Conservation (phyloP, 2,329 filamentous ascomycete genomes). For the Aspergillus aculeatinus region DNA sequence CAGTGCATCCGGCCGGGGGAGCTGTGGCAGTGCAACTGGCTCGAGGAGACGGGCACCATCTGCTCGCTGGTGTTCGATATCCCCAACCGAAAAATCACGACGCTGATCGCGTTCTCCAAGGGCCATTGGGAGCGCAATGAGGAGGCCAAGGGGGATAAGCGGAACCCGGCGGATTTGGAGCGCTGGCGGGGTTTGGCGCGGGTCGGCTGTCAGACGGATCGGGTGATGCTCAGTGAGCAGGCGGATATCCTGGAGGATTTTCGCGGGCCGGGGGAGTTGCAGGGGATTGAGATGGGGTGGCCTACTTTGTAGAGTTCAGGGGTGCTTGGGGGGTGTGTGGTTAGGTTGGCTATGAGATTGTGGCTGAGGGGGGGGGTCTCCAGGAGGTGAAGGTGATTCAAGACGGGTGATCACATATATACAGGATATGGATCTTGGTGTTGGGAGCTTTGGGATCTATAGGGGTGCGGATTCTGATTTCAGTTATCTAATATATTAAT, state of each 20-base stretch:
- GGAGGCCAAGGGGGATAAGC: slow-evolving; percentile 57
- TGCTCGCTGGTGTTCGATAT: slow-evolving; percentile 59
- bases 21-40: slow-evolving; percentile 61
- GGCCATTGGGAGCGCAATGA: slow-evolving; percentile 56
- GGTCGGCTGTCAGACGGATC: slow-evolving; percentile 52
- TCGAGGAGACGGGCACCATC: slow-evolving; percentile 61
- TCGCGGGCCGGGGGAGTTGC: slow-evolving; percentile 50
- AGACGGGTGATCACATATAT: no score
- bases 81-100: slow-evolving; percentile 49
- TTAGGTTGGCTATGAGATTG: not conserved
- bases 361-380: not conserved
- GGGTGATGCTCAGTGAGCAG: slow-evolving; percentile 55
- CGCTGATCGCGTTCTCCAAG: slow-evolving; percentile 55
- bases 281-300: slow-evolving; percentile 46
- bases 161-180: slow-evolving; percentile 51
- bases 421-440: no score
- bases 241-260: slow-evolving; percentile 53
- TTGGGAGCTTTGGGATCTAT: no score
- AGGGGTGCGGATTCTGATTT: no score
- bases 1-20: slow-evolving; percentile 60
- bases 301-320: slow-evolving; percentile 29
- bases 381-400: not conserved
- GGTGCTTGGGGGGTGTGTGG: not conserved
- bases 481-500: not conserved
- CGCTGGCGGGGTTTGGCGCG: slow-evolving; percentile 55